Conservation (phyloP, 805 yeast genomes). For the Saturnispora galanensis region DNA sequence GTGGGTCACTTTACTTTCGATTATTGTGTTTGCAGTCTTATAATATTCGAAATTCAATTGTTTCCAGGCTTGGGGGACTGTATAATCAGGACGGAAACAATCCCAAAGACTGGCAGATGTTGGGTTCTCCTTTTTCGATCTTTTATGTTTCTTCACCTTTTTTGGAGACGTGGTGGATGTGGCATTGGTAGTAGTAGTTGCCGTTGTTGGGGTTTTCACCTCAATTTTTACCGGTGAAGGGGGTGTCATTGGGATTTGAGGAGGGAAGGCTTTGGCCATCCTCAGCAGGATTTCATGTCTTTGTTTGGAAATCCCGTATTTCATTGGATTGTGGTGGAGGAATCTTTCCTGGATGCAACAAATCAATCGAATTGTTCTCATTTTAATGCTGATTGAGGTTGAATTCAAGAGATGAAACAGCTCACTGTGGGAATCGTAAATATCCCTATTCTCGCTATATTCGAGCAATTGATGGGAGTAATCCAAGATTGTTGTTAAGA, state of each 20-base stretch:
- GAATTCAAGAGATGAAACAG: conserved; percentile 49
- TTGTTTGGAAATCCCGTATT: conserved; percentile 34
- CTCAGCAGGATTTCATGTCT: conserved; percentile 39
- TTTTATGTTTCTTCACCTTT: conserved; percentile 9
- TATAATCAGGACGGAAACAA: conserved; percentile 23
- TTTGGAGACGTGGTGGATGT: conserved; percentile 5
- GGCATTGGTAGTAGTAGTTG: conserved; percentile 12
- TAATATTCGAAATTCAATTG: conserved; percentile 45
- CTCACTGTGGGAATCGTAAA: conserved; percentile 58
- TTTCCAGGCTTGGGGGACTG: conserved; percentile 49
- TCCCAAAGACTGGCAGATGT: conserved; percentile 21
- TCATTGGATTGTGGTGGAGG: conserved; percentile 34
- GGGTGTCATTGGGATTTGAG: conserved; percentile 26
- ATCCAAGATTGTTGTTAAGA: conserved; percentile 43
- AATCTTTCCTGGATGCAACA: conserved; percentile 56
- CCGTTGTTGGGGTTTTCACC: conserved; percentile 17
- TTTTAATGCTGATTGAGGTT: conserved; percentile 48
- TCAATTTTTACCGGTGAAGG: conserved; percentile 14
- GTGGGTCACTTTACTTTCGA: conserved; percentile 5
- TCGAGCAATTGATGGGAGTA: conserved; percentile 58
- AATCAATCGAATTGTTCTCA: conserved; percentile 42
- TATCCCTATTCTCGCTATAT: conserved; percentile 55
- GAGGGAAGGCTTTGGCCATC: conserved; percentile 36
- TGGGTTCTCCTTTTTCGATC: conserved; percentile 7
- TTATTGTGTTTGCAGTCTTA: conserved; percentile 19